A percentile compares a stretch with the other conserved stretches of the same genome.
phyloP scores from a whole-genome alignment of 257 asterid genomes.

The Nicotiana benthamiana region DNA sequence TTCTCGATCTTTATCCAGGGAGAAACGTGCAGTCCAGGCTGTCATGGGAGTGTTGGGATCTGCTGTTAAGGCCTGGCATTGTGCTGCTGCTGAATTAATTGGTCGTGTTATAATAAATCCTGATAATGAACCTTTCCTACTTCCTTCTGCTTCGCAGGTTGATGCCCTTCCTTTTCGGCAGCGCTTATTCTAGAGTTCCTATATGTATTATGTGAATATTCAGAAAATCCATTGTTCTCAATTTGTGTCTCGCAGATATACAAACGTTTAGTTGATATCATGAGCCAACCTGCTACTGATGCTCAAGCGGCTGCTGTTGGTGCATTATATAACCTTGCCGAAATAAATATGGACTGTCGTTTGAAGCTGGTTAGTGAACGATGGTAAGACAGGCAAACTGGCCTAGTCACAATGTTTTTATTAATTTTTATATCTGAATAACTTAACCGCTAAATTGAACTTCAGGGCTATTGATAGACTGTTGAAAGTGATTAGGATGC shows the following conservation, averaged over 20 bases:
- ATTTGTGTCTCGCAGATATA: conserved; percentile 48
- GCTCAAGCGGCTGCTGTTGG: conserved; percentile 98
- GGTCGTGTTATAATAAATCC: conserved; percentile 93
- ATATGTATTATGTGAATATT: background rate
- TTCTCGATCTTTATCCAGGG: conserved; percentile 34
- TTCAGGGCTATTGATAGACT: conserved; percentile 90
- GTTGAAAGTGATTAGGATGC: conserved; percentile 68
- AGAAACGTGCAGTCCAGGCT: conserved; percentile 78
- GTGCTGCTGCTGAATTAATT: conserved; percentile 88
- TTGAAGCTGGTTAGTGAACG: conserved; percentile 89
- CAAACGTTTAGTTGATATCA: conserved; percentile 71
- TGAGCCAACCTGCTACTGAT: conserved; percentile 81
- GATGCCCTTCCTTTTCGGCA: background rate
- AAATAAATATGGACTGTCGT: conserved; percentile 84
- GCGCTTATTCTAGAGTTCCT: background rate
- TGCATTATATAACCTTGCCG: conserved; percentile 85
- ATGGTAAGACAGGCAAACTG: conserved; percentile 42
- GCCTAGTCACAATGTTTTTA: background rate
- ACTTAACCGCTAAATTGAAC: background rate
- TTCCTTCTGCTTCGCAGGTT: conserved; percentile 86
- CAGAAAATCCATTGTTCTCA: background rate
- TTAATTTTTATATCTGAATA: background rate
- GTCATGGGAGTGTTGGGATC: conserved; percentile 86
- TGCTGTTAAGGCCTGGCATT: conserved; percentile 87
- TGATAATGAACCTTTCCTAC: conserved; percentile 84